Base-by-base conservation (phyloP, 2,329 filamentous ascomycete species). In the Lomentospora prolificans region DNA sequence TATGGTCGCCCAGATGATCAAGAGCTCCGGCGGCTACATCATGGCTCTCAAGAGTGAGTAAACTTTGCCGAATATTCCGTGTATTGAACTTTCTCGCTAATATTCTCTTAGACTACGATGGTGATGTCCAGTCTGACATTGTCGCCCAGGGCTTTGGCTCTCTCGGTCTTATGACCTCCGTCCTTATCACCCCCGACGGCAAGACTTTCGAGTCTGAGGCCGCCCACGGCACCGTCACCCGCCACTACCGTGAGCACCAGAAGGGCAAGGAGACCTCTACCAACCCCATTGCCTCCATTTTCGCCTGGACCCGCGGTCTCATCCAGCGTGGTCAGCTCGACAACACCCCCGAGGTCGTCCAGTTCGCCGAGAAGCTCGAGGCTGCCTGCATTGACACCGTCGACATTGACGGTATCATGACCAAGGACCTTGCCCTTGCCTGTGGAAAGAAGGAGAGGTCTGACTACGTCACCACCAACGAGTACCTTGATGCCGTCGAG, bases 1-100 rank as follows among this genome's bases (percentile, higher is more conserved):
- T 76, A 97, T 99, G 94, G 94, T 99, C 61, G 94, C 94, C 52
- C 94, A 99, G 81, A 99, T 99, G 94, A 88, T 99, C 80, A 99
- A 99, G 88, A 94, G 88, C 75, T 84, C 86, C 66, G 94, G 94
- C 64, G 94, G 94, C 61, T 96, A 94, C 75, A 84, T 97, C 70
- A 96, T 97, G 80, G 94, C 94, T 60, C 83, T 97, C 72, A 99
- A 99, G 86, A 97, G 90, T 95, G 70, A 72, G 85, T 78, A 6
- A 6, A 33, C 30, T 6, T 55, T 39, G 55, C 31, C 61, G 19
- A 4, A 50, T 25, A 4, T 27, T 25, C 24, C 46, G 24, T 3
- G 19, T 27, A 25, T 8, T 50, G 25, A 12, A 6, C 30, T 12
- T 7, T 7, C 30, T 33, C 30, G 31, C 57, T 59, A 56, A 61